These are phyloP conservation scores for Cutaneotrichosporon cavernicola DNA, from an alignment of 1,284 basidiomycete species.

Conservation along the genomic window DNA sequence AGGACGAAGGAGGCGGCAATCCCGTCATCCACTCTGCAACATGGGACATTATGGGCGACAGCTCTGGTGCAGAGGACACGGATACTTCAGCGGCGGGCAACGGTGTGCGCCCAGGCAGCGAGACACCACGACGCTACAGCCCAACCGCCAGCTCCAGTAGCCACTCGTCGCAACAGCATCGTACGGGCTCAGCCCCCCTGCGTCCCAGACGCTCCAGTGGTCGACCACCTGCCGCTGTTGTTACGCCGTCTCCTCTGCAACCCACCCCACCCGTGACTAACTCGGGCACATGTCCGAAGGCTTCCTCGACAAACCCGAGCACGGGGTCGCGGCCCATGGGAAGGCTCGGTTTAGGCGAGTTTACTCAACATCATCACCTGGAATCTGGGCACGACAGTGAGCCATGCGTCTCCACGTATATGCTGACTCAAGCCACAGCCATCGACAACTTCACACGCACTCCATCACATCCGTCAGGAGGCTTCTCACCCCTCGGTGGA, in stretches of 20 bases:
- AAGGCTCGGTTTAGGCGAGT: background rate
- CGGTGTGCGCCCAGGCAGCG: background rate
- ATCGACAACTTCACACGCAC: background rate
- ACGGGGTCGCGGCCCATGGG: background rate
- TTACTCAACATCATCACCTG: background rate
- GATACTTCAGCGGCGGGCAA: background rate
- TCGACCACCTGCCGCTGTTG: background rate
- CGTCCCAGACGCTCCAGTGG: background rate
- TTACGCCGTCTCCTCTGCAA: background rate
- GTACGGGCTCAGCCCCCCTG: background rate
- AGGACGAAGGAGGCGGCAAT: background rate
- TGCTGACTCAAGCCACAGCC: background rate
- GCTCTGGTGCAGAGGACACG: background rate
- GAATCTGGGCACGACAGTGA: background rate
- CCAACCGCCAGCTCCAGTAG: background rate
- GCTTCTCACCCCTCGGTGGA: background rate
- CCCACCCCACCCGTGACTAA: background rate
- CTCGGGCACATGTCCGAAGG: background rate
- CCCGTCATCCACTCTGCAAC: background rate
- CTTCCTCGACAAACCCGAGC: constrained; percentile 1
- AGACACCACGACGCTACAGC: background rate
- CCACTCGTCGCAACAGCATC: background rate
- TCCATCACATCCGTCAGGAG: constrained; percentile 1
- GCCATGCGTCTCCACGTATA: background rate
- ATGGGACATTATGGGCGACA: constrained; percentile 2